These are phyloP conservation scores for Boletus subluridellus DNA, from an alignment of 1,284 basidiomycete genomes.

Conservation along the genomic window DNA sequence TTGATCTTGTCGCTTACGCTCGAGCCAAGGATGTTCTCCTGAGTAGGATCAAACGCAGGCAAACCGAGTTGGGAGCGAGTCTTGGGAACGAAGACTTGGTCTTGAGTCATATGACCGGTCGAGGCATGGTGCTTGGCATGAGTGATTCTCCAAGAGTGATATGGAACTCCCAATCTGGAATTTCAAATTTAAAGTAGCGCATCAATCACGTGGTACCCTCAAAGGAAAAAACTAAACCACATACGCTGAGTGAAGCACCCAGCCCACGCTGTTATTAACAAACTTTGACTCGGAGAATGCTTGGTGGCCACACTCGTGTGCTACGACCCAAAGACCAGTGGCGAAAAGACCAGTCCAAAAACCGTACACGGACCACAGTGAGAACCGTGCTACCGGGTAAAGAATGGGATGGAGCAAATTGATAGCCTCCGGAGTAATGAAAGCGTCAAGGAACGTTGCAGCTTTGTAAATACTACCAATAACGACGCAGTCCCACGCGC, in stretches of 20 bases:
- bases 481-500: constrained; percentile 73
- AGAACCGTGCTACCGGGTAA: constrained; percentile 62
- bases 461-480: constrained; percentile 70
- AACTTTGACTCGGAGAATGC: constrained; percentile 94
- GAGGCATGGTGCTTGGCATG: constrained; percentile 97
- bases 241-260: constrained; percentile 89
- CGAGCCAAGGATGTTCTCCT: constrained; percentile 67
- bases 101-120: constrained; percentile 91
- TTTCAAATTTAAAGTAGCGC: constrained; percentile 32
- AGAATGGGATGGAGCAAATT: constrained; percentile 60
- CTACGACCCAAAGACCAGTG: constrained; percentile 94
- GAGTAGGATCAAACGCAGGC: constrained; percentile 60
- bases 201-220: constrained; percentile 21
- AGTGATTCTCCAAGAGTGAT: constrained; percentile 97
- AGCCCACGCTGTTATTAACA: constrained; percentile 93
- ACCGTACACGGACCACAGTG: constrained; percentile 80
- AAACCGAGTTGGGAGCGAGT: constrained; percentile 76
- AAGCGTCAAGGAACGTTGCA: constrained; percentile 65
- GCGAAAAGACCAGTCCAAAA: constrained; percentile 84
- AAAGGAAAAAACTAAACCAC: constrained; percentile 28
- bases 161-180: constrained; percentile 85
- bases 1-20: constrained; percentile 72
- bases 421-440: constrained; percentile 56
- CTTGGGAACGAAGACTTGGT: constrained; percentile 94
- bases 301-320: constrained; percentile 93